A percentile compares a stretch with the other conserved stretches of the same genome.
These are phyloP conservation scores for Musa beccarii DNA, from an alignment of 176 grass and related monocot species.

Conservation along the genomic window DNA sequence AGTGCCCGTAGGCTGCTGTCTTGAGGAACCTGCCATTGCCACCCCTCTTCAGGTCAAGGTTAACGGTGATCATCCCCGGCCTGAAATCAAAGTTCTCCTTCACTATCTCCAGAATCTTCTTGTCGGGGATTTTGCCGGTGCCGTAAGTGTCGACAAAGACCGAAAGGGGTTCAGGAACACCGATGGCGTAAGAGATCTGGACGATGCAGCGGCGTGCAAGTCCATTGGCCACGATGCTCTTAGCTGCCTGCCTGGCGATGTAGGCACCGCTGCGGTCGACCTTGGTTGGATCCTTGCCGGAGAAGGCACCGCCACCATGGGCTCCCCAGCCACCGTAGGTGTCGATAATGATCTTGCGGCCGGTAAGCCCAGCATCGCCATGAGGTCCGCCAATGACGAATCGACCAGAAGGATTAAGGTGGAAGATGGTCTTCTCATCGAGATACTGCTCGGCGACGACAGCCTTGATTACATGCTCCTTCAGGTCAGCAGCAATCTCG, in stretches of 20 bases:
- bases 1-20: constrained; percentile 39
- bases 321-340: not conserved
- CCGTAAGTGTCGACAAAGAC: not conserved
- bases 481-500: not conserved
- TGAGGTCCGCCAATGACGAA: not conserved
- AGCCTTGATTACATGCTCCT: not conserved
- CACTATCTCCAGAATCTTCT: not conserved
- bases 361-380: not conserved
- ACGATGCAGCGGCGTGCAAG: not conserved
- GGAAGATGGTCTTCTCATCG: not conserved
- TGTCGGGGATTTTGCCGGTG: not conserved
- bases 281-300: constrained; percentile 1
- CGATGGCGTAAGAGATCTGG: not conserved
- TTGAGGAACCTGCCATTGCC: constrained; percentile 28
- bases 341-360: constrained; percentile 1
- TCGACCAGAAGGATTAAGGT: not conserved
- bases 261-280: constrained; percentile 1
- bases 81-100: constrained; percentile 1
- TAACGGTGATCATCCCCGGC: not conserved
- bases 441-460: not conserved
- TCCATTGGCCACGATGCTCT: not conserved
- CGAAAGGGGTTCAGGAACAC: not conserved
- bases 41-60: not conserved
- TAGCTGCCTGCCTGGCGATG: not conserved
- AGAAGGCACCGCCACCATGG: not conserved